A percentile compares a stretch with the other conserved stretches of the same genome.
Conservation (phyloP, 306 rosid genomes). For the Medicago lupulina region DNA sequence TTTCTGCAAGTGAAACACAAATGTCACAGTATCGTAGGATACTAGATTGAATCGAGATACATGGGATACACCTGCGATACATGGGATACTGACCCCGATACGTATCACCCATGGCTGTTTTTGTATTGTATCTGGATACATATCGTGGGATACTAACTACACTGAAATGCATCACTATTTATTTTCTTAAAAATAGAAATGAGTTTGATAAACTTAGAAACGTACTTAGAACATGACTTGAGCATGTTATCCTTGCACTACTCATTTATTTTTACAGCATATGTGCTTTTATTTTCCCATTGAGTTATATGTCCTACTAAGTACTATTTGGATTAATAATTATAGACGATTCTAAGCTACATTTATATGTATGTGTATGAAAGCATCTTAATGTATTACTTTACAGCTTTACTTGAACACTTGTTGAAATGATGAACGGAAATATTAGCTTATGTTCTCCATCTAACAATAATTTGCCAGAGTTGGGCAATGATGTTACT, state of each 20-base stretch:
- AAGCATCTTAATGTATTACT: slow-evolving; percentile 15
- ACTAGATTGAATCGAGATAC: no score
- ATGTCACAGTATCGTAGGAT: no score
- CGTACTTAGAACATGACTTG: neutral
- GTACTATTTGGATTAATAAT: slow-evolving; percentile 32
- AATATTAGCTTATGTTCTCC: slow-evolving; percentile 38
- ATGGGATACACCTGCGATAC: no score
- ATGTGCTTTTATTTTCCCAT: slow-evolving; percentile 28
- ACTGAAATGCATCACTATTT: slow-evolving; percentile 17
- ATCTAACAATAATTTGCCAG: slow-evolving; percentile 26
- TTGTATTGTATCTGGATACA: no score
- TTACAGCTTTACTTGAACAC: neutral
- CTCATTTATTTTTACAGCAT: neutral
- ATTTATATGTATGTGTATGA: neutral
- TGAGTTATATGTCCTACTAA: slow-evolving; percentile 1
- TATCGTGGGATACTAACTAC: no score
- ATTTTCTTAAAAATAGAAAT: slow-evolving; percentile 28
- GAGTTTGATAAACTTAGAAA: slow-evolving; percentile 20
- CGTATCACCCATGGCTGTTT: no score
- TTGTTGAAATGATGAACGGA: slow-evolving; percentile 17
- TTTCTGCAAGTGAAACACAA: no score
- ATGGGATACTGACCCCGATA: no score
- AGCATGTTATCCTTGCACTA: slow-evolving; percentile 25
- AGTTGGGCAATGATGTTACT: slow-evolving; percentile 10
- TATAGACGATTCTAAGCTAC: neutral